Evolutionary conservation across 176 grass and related monocot species (phyloP), one percentile per base, ranked within the genome.

Genomic region (Hsuehochloa calcarea): DNA sequence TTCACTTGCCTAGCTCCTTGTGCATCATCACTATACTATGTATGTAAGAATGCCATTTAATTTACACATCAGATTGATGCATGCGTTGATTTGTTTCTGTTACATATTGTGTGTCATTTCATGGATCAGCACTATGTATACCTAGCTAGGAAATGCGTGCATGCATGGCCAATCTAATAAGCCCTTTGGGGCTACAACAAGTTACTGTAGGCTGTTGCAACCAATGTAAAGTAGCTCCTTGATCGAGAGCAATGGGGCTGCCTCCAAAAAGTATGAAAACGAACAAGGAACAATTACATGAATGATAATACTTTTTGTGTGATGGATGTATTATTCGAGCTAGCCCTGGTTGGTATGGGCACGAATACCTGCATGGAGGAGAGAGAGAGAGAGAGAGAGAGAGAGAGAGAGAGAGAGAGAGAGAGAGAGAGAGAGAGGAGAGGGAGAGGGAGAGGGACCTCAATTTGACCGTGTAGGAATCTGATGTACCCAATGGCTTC

Each of bases 401-500:
- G 39, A 79, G 43, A 50, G 45, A 50, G n/a, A n/a, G n/a, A n/a
- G 1, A 38, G 38, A 23, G 29, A 26, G 29, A 29, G 27, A 37
- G 26, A 52, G 58, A 75, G 31, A 34, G 31, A 34, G 51, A 34
- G 29, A 50, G 39, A 79, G 43, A 50, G 45, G n/a, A n/a, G n/a
- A n/a, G n/a, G n/a, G n/a, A 50, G 16, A 46, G 47, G 20, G 19
- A 37, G 26, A 34, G 6, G 49, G 72, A 99, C 97, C 97, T 99
- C 88, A 94, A 99, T 94, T 94, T 99, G 97, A 96, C 88, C 51
- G 39, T 99, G 97, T 75, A 99, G 97, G 93, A 96, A 99, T 99
- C 97, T 99, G 90, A 99, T 99, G 86, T 96, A 99, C 44, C 91
- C 97, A 96, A 92, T 94, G 86, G 97, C 91, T 96, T 99, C 97